phyloP scores from a whole-genome alignment of 2,329 filamentous ascomycete genomes.

The Penicillium sp. region DNA sequence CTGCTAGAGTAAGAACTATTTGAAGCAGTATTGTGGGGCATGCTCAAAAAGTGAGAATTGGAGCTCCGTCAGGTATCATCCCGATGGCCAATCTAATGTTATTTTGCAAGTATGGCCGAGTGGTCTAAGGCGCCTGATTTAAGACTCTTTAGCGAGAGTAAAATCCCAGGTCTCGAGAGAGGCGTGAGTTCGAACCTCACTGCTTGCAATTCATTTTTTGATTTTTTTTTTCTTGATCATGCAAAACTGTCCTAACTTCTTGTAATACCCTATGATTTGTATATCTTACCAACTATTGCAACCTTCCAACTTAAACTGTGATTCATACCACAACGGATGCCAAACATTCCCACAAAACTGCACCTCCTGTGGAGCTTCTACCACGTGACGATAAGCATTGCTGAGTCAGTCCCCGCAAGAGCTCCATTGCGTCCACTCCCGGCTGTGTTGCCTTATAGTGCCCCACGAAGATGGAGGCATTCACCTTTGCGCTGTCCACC shows the following conservation, averaged over 20 bases:
- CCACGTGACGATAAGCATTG: conserved; percentile 13
- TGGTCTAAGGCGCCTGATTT: not conserved
- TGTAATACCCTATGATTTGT: accelerated
- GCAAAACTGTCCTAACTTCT: not conserved
- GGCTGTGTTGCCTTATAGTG: not conserved
- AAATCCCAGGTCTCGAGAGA: not conserved
- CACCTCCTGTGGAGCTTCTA: not conserved
- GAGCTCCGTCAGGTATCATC: accelerated
- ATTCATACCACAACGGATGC: no score
- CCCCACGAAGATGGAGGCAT: conserved; percentile 73
- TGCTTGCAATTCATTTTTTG: not conserved
- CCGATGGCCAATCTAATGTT: not conserved
- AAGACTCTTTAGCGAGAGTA: not conserved
- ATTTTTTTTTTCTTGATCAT: not conserved
- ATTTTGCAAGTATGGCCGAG: not conserved
- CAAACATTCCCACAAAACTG: no score
- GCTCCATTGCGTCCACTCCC: not conserved
- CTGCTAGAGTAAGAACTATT: not conserved
- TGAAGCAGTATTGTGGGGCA: not conserved
- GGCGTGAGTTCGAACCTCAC: not conserved
- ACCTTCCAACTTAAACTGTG: no score
- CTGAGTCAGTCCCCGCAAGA: conserved; percentile 15
- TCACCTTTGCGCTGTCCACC: conserved; percentile 90
- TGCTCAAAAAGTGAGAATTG: not conserved
- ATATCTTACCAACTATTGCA: no score